Evolutionary conservation across 345 rosid species (phyloP).

Genomic region (Eucalyptus guilfoylei): DNA sequence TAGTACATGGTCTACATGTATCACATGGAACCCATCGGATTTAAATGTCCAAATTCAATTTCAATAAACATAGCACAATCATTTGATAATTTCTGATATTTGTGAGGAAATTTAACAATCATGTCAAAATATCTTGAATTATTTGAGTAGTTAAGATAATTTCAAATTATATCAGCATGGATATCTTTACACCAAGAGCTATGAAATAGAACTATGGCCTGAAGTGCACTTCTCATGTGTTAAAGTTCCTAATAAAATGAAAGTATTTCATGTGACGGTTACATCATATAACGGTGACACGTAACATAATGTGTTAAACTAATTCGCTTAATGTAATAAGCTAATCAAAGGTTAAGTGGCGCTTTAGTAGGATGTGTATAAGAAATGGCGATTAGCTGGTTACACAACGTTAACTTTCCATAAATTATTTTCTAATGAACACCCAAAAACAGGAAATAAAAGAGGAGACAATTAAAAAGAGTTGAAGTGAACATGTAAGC

Average conservation of each 20-base stretch:
- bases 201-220: neutral
- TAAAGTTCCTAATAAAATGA: neutral
- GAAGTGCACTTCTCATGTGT: neutral
- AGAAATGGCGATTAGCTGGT: neutral
- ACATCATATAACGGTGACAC: rapidly evolving
- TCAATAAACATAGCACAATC: neutral
- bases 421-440: neutral
- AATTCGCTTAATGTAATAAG: neutral
- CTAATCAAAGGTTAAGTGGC: neutral
- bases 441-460: neutral
- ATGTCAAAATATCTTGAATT: neutral
- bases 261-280: neutral
- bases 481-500: neutral
- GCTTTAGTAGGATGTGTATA: neutral
- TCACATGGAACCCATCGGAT: neutral
- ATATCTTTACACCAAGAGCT: neutral
- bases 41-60: neutral
- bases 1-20: neutral
- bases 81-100: neutral
- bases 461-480: neutral
- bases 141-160: neutral
- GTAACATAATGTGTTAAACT: rapidly evolving
- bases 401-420: neutral
- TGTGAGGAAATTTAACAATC: neutral
- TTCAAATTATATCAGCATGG: neutral